These are phyloP conservation scores for Aphanomyces invadans DNA, from an alignment of 352 stramenopile genomes.

Conservation along the genomic window DNA sequence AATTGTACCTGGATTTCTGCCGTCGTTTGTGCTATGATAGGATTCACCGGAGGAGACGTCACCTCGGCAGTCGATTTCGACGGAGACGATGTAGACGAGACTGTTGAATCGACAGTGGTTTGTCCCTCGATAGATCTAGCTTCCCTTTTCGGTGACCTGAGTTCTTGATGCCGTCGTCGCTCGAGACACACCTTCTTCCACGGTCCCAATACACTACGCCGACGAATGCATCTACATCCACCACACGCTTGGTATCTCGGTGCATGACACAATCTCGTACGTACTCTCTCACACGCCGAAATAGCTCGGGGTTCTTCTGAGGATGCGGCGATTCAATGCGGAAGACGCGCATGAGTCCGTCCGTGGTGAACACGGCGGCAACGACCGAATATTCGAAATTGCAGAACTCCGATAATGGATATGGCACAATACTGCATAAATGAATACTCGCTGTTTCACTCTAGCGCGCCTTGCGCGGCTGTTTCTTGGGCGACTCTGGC, in stretches of 20 bases:
- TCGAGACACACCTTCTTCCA: constrained; percentile 22
- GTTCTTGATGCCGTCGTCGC: not conserved
- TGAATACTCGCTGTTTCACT: not conserved
- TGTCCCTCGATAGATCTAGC: too few species aligned
- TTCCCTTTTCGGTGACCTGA: not conserved
- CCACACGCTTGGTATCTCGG: too few species aligned
- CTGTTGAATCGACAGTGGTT: too few species aligned
- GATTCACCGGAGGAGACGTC: not conserved
- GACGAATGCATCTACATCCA: constrained; percentile 18
- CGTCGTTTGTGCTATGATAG: not conserved
- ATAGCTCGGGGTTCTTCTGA: constrained; percentile 4
- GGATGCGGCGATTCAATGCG: constrained; percentile 11
- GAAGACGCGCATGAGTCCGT: constrained; percentile 13
- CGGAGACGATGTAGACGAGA: too few species aligned
- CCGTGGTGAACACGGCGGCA: not conserved
- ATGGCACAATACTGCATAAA: not conserved
- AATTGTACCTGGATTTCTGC: not conserved
- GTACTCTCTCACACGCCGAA: constrained; percentile 17
- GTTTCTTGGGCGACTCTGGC: constrained; percentile 11
- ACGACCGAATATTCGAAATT: too few species aligned
- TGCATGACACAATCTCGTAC: too few species aligned
- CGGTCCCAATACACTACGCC: constrained; percentile 15
- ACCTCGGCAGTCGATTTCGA: too few species aligned
- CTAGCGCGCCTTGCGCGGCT: not conserved
- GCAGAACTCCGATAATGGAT: too few species aligned